phyloP scores from a whole-genome alignment of 768 basidiomycete genomes.

The Leucogyrophana mollusca region DNA sequence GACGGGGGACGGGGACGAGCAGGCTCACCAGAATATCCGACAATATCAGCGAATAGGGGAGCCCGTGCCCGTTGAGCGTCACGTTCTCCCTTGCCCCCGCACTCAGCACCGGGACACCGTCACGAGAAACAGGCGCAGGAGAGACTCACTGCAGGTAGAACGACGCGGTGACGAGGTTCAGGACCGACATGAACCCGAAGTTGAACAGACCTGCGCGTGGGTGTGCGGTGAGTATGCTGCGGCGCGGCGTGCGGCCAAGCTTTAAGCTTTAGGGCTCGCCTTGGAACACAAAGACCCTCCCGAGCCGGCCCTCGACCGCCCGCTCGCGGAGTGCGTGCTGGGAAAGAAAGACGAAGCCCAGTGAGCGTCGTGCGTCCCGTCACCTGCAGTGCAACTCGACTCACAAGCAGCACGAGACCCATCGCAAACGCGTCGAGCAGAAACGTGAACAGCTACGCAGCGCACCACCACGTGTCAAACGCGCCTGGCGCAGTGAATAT shows the following conservation, averaged over 20 bases:
- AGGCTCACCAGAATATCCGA: neutral
- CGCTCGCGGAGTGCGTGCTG: neutral
- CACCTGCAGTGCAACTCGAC: no score
- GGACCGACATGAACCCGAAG: neutral
- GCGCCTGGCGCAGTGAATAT: neutral
- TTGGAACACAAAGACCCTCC: neutral
- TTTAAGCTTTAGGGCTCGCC: neutral
- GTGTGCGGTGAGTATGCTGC: no score
- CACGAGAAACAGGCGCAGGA: neutral
- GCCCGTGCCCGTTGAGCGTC: neutral
- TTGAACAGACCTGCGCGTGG: neutral
- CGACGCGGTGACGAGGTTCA: neutral
- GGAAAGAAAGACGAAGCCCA: no score
- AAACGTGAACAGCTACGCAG: constrained; percentile 20
- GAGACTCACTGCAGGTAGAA: neutral
- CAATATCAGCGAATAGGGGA: neutral
- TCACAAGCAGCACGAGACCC: constrained; percentile 35
- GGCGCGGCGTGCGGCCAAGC: neutral
- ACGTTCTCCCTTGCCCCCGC: neutral
- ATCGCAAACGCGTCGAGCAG: constrained; percentile 19
- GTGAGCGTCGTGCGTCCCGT: no score
- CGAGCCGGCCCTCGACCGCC: neutral
- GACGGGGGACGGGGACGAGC: no score
- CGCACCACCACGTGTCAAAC: no score
- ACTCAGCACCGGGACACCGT: neutral